Evolutionary conservation across 192 early-diverging fungal species (phyloP).

Genomic region (Linnemannia hyalina): DNA sequence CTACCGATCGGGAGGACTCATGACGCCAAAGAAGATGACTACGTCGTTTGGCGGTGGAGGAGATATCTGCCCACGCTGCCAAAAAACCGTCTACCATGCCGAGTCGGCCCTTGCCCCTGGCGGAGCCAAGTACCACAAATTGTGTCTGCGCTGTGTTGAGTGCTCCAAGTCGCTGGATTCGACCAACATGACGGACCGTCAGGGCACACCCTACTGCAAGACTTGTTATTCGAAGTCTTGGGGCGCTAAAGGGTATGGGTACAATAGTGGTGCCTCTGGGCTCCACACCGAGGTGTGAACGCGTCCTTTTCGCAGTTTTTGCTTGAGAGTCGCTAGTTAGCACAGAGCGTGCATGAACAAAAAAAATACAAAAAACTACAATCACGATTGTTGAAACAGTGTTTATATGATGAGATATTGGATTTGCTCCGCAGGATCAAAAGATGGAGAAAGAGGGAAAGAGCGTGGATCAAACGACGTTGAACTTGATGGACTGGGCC

Average conservation of each 20-base stretch:
- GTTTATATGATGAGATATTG: no score
- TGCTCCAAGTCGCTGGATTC: conserved; percentile 70
- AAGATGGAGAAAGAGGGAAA: not conserved
- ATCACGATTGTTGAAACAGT: no score
- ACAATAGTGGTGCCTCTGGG: conserved; percentile 56
- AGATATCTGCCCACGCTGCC: conserved; percentile 68
- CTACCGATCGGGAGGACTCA: conserved; percentile 33
- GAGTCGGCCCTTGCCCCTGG: conserved; percentile 63
- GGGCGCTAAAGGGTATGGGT: conserved; percentile 66
- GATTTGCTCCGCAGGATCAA: not conserved
- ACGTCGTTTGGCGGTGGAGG: conserved; percentile 42
- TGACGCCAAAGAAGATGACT: conserved; percentile 48
- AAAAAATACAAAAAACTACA: not conserved
- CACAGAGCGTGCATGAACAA: not conserved
- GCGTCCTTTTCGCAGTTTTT: not conserved
- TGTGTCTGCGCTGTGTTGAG: conserved; percentile 65
- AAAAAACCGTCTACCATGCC: conserved; percentile 71
- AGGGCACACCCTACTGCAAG: conserved; percentile 63
- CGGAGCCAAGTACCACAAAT: conserved; percentile 71
- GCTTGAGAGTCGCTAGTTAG: not conserved
- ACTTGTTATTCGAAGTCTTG: conserved; percentile 67
- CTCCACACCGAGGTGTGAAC: conserved; percentile 55
- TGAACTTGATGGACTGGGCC: conserved; percentile 43
- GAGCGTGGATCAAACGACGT: not conserved
- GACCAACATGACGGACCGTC: conserved; percentile 68